These are phyloP conservation scores for Saccharomycopsis phalli DNA, from an alignment of 1,139 yeast species.

Conservation along the genomic window DNA sequence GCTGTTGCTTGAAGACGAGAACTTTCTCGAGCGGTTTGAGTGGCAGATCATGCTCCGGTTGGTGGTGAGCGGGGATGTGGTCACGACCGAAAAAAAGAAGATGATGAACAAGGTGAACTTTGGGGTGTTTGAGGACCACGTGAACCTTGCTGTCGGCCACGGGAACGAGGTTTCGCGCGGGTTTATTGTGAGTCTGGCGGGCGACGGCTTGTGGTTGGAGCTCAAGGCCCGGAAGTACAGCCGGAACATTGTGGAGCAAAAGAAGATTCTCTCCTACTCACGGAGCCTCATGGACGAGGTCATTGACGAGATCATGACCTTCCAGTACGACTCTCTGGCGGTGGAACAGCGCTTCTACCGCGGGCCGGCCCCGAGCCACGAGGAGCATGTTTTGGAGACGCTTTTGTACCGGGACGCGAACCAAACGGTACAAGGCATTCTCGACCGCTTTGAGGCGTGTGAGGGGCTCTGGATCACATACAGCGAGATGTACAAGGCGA, in stretches of 20 bases:
- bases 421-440: slow-evolving; percentile 45
- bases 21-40: slow-evolving; percentile 72
- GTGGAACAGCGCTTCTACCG: slow-evolving; percentile 22
- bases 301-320: slow-evolving; percentile 61
- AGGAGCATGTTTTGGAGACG: slow-evolving; percentile 9
- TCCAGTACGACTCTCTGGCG: slow-evolving; percentile 40
- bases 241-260: slow-evolving; percentile 74
- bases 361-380: background rate
- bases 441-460: slow-evolving; percentile 58
- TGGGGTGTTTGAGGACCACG: slow-evolving; percentile 26
- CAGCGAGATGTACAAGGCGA: slow-evolving; percentile 71
- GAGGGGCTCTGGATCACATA: slow-evolving; percentile 75
- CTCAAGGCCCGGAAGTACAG: slow-evolving; percentile 75
- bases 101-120: slow-evolving; percentile 42
- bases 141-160: slow-evolving; percentile 24
- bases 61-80: slow-evolving; percentile 91
- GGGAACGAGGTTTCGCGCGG: too few relatives aligned
- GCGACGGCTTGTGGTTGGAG: slow-evolving; percentile 68
- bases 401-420: slow-evolving; percentile 13
- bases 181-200: too few relatives aligned
- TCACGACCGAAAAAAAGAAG: slow-evolving; percentile 81
- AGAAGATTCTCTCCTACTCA: slow-evolving; percentile 58
- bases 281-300: slow-evolving; percentile 68
- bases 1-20: slow-evolving; percentile 40
- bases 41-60: slow-evolving; percentile 94